Conservation (phyloP, 805 yeast genomes). For the Metschnikowia lochheadii region DNA sequence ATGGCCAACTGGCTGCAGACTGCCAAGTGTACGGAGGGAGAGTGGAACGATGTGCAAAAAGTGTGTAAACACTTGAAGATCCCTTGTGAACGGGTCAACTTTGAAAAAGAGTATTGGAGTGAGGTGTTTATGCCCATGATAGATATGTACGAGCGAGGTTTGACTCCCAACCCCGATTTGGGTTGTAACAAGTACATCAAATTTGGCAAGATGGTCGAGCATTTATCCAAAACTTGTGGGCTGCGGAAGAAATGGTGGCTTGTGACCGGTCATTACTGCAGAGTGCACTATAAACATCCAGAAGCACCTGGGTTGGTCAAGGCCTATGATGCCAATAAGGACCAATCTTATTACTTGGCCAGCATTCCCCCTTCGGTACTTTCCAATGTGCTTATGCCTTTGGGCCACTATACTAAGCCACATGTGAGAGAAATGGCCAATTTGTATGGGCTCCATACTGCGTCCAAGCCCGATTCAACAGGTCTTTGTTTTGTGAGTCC, state of each 20-base stretch:
- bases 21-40: conserved; percentile 73
- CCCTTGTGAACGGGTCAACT: conserved; percentile 70
- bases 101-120: conserved; percentile 90
- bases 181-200: conserved; percentile 82
- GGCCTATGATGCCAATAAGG: conserved; percentile 60
- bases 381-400: conserved; percentile 61
- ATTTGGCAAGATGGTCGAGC: conserved; percentile 72
- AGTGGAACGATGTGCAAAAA: conserved; percentile 78
- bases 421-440: conserved; percentile 67
- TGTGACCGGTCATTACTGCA: conserved; percentile 82
- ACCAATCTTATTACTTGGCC: conserved; percentile 88
- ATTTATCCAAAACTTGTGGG: conserved; percentile 32
- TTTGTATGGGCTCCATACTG: conserved; percentile 51
- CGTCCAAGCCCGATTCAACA: conserved; percentile 86
- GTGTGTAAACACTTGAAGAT: conserved; percentile 61
- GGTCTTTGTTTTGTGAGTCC: conserved; percentile 89
- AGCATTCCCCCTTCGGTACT: conserved; percentile 50
- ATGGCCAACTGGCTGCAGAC: conserved; percentile 89
- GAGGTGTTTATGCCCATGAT: conserved; percentile 93
- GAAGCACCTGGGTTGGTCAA: conserved; percentile 39
- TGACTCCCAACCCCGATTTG: conserved; percentile 94
- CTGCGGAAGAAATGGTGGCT: conserved; percentile 60
- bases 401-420: conserved; percentile 75
- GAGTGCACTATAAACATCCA: conserved; percentile 40
- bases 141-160: conserved; percentile 60